Evolutionary conservation across 2,329 filamentous ascomycete species (phyloP).

Genomic region (Fusarium duplospermum): DNA sequence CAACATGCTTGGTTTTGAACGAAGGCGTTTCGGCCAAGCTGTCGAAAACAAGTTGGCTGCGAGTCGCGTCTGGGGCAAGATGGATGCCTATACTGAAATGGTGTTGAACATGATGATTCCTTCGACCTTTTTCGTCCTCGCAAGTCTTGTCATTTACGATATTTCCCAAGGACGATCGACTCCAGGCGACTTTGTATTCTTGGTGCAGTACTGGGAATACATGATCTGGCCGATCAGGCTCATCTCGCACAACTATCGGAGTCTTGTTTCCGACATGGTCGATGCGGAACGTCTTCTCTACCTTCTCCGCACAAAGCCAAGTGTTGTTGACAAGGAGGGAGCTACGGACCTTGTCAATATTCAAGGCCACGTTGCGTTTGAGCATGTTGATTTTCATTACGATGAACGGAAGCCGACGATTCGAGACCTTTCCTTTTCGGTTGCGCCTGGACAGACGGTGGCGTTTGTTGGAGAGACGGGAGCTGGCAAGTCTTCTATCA

Average conservation of each 20-base stretch:
- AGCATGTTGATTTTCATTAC: slow-evolving; percentile 67
- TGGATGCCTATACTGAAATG: slow-evolving; percentile 37
- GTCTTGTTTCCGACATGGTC: slow-evolving; percentile 60
- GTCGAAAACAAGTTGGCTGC: slow-evolving; percentile 43
- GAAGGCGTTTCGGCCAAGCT: slow-evolving; percentile 40
- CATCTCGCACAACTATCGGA: slow-evolving; percentile 44
- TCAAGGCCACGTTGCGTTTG: slow-evolving; percentile 63
- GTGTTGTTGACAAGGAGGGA: slow-evolving; percentile 60
- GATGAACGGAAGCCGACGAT: slow-evolving; percentile 64
- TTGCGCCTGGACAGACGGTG: slow-evolving; percentile 64
- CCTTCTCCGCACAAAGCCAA: slow-evolving; percentile 68
- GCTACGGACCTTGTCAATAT: slow-evolving; percentile 58
- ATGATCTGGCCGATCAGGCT: slow-evolving; percentile 54
- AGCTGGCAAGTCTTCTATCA: slow-evolving; percentile 70
- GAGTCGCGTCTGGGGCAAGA: slow-evolving; percentile 27
- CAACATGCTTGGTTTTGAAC: slow-evolving; percentile 50
- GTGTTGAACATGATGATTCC: slow-evolving; percentile 56
- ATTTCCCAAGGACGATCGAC: slow-evolving; percentile 31
- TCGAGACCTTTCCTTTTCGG: slow-evolving; percentile 59
- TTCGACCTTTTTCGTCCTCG: slow-evolving; percentile 53
- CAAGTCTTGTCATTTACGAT: slow-evolving; percentile 35
- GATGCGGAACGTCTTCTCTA: slow-evolving; percentile 72
- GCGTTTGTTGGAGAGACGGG: slow-evolving; percentile 73
- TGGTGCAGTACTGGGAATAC: slow-evolving; percentile 72
- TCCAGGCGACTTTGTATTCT: slow-evolving; percentile 64